Base-by-base conservation (phyloP, 2,329 filamentous ascomycete species). In the Penicillium sp. region DNA sequence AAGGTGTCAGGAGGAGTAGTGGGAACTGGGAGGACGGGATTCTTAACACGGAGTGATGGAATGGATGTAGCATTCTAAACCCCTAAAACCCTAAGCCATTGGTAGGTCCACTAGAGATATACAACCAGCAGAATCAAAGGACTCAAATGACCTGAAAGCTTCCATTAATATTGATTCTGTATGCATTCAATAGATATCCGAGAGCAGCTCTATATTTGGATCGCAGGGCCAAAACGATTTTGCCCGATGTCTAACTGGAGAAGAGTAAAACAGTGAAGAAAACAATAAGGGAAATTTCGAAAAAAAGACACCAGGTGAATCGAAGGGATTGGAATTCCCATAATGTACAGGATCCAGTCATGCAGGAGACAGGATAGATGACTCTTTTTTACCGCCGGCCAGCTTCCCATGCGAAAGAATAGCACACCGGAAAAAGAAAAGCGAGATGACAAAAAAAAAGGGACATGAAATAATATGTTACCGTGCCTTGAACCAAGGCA, bases 281-380 rank as follows among this genome's bases (percentile, higher is more conserved):
- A 50, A 51, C 51, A 53, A 27, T 21, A 53, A 59, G 49, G 52
- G 55, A 67, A 59, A 59, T 57, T 58, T 57, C 59, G 31, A 59
- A 61, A 45, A 65, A 64, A 68, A 70, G 64, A 71, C 66, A 71
- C 67, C 64, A 65, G 63, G 65, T 62, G 64, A 72, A 71, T 67
- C 62, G 60, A 67, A 70, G 58, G 63, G 61, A 62, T 60, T 67
- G 61, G 44, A 67, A 67, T 71, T 69, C 69, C 70, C 70, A 73
- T 75, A 75, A 67, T 74, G 66, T 73, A 74, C 72, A 75, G 68
- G 67, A 68, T 67, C 69, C 68, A 65, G 66, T 66, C 65, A 69
- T 68, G 66, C 59, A 68, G 67, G 65, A 53, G 62, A 69, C 62
- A 58, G 60, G 59, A 65, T 41, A 58, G 57, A 55, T 58, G 59